Evolutionary conservation across 129 eudicot species (phyloP), one percentile per base, ranked within the genome.

Genomic region (Flaveria linearis): DNA sequence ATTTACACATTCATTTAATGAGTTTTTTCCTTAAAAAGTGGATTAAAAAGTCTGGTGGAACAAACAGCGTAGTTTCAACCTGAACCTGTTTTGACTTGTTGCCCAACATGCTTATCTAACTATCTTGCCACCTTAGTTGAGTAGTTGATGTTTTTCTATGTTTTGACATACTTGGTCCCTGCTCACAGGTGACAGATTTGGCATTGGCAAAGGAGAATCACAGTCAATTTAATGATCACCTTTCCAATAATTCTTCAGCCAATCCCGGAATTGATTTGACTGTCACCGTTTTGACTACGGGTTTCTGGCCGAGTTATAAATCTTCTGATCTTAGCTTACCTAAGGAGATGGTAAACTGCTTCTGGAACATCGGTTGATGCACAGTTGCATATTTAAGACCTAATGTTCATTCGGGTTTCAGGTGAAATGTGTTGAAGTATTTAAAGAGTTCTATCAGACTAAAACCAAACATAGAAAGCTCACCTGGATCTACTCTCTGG

Each of bases 271-370:
- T 93, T 41, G 98, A 93, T 68, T 80, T 93, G 84, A 89, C 88
- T 3, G 96, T 92, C 49, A 89, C 96, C 20, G 94, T 92, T 47
- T 84, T 90, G 41, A 92, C 98, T 2, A 92, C 96, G 36, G 96
- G 96, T 11, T 92, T 83, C 75, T 92, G 98, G 98, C 98, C 98
- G 2, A 92, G 88, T 79, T 90, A 88, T 64, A 88, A 86, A 67
- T 85, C 96, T 11, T 90, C 86, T 55, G 93, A 93, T 84, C 89
- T 93, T 58, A 82, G 75, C 74, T 91, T 93, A 43, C 92, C 98
- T 28, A 81, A 33, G 62, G 98, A 93, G 78, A 93, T 93, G 97
- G 97, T 93, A 82, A 45, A 79, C 22, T 58, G 57, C 67, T 80
- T 57, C 28, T 49, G 61, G 13, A 23, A 45, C 58, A 71, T 52